Base-by-base conservation (phyloP, 257 asterid species). In the Pogostemon cablin region DNA sequence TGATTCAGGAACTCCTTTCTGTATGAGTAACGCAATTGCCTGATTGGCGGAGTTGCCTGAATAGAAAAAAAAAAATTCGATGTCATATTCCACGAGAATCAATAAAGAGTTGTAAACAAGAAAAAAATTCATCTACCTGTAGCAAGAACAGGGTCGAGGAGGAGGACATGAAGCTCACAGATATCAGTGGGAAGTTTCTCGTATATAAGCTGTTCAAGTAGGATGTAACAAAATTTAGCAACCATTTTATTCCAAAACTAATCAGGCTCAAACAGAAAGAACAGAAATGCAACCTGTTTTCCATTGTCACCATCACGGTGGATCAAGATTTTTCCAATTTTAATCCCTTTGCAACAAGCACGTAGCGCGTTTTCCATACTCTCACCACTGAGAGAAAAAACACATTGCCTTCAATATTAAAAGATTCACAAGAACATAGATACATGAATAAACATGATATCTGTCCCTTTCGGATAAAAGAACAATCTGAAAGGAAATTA, bases 351-450 rank as follows among this genome's bases (percentile, higher is more conserved):
- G 86, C 99, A 95, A 79, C 99, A 95, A 78, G 99, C 99, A 43
- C 99, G 96, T 65, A 95, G 72, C 58, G 99, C 99, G 52, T 95
- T 95, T 83, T 95, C 99, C 99, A 95, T 95, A 82, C 99, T 91
- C 81, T 95, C 99, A 63, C 99, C 99, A 81, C 99, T 95, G 85
- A 20, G 72, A 67, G 53, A 71, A 55, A 52, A 77, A 54, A 53
- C 5, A 54, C 65, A 61, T 11, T 34, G 44, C 44, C 39, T 55
- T 52, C 53, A 3, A 12, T 39, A 34, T 48, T 38, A 73, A 68
- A 8, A 69, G 67, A 69, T 42, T 15, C 12, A 41, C 67, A 62
- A 15, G 6, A 7, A 42, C 52, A 42, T 62, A 37, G 37, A 58
- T 20, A 9, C 12, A 58, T 3, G 2, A 60, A 40, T 3, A 3